phyloP scores from a whole-genome alignment of 2,329 filamentous ascomycete genomes.

The Diplodia intermedia region DNA sequence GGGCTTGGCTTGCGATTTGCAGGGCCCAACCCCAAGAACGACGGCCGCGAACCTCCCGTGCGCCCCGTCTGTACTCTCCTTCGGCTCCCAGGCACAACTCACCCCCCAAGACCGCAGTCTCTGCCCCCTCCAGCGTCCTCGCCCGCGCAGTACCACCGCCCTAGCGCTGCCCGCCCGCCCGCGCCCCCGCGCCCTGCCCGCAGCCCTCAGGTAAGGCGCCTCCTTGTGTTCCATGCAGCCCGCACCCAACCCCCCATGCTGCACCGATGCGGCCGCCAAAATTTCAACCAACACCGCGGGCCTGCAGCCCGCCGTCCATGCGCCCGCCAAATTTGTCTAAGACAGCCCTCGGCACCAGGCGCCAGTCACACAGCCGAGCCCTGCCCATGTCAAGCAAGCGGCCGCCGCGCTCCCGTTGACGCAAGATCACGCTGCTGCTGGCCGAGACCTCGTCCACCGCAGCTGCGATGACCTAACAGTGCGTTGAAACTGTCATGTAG shows the following conservation, averaged over 20 bases:
- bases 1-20: slow-evolving; percentile 19
- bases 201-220: slow-evolving; percentile 29
- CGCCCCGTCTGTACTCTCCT: slow-evolving; percentile 23
- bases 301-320: slow-evolving; percentile 28
- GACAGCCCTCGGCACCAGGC: slow-evolving; percentile 43
- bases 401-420: slow-evolving; percentile 21
- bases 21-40: slow-evolving; percentile 4
- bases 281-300: slow-evolving; percentile 28
- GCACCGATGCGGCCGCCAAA: slow-evolving; percentile 26
- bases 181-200: slow-evolving; percentile 1
- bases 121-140: slow-evolving; percentile 5
- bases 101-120: slow-evolving; percentile 13
- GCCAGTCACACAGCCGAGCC: slow-evolving; percentile 44
- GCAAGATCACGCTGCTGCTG: slow-evolving; percentile 36
- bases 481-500: slow-evolving; percentile 40
- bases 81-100: slow-evolving; percentile 15
- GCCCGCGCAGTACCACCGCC: slow-evolving; percentile 21
- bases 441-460: slow-evolving; percentile 44
- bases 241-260: slow-evolving; percentile 26
- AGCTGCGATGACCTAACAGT: slow-evolving; percentile 39
- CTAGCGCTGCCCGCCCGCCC: slow-evolving; percentile 13
- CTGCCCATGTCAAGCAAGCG: slow-evolving; percentile 21
- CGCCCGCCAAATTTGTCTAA: slow-evolving; percentile 39
- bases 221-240: slow-evolving; percentile 32
- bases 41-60: slow-evolving; percentile 26